Base-by-base conservation (phyloP, 805 yeast genomes). In the Wickerhamiella qilinensis region DNA sequence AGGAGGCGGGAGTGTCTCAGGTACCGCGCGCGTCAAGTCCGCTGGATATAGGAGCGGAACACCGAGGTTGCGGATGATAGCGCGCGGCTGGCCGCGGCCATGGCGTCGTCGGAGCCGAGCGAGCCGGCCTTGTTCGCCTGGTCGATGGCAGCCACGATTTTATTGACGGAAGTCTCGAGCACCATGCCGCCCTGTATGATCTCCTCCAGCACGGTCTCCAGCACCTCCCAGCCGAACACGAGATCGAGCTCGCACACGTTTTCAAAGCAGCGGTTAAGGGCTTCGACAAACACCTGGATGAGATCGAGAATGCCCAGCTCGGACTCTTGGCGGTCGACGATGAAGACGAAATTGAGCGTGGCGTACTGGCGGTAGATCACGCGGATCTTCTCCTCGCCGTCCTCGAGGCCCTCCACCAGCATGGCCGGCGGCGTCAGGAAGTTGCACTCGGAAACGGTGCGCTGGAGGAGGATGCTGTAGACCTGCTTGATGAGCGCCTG, bases 141-240 rank as follows among this genome's bases (percentile, higher is more conserved):
- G 39, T 62, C 65, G 3, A 61, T 65, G 0, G 67, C 71, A 2
- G 73, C 74, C 4, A 91, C 95, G 27, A 91, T 85, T 43, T 78
- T 73, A 20, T 62, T 53, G 17, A 85, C 83, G 47, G 77, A 83
- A 2, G 97, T 86, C 55, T 91, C 98, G 28, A 91, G 81, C 7
- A 91, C 98, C 93, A 91, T 78, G 0, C 98, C 98, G 20, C 97
- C 98, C 55, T 91, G 97, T 1, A 91, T 77, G 25, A 91, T 79
- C 51, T 91, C 97, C 50, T 53, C 60, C 36, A 86, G 58, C 2
- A 88, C 95, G 2, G 93, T 78, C 55, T 88, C 93, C 24, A 88
- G 63, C 4, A 85, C 93, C 59, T 91, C 96, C 97, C 98, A 91
- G 15, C 96, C 96, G 61, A 86, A 88, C n/a, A 91, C 95, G 45